A percentile compares a stretch with the other conserved stretches of the same genome.
Evolutionary conservation across 2,329 filamentous ascomycete genomes (phyloP).

Genomic region (Orbilia blumenaviensis): DNA sequence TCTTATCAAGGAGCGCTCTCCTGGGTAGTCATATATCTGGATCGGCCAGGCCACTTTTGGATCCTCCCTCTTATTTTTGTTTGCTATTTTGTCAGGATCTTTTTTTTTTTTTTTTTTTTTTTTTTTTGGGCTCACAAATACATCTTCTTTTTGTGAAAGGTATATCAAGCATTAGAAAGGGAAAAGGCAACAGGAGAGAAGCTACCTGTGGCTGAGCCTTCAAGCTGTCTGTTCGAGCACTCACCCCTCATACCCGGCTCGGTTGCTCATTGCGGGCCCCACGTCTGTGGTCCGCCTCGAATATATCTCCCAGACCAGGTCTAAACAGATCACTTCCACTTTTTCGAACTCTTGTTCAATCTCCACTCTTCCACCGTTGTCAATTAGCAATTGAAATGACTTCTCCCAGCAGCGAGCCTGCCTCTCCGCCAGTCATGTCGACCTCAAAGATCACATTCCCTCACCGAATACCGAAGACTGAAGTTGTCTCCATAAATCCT

Average conservation of each 20-base stretch:
- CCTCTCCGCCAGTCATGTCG: slow-evolving; percentile 28
- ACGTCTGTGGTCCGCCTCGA: background rate
- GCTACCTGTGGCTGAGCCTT: slow-evolving; percentile 22
- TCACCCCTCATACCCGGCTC: background rate
- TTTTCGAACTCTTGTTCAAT: background rate
- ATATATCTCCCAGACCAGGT: background rate
- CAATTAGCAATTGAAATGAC: slow-evolving; percentile 8
- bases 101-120: slow-evolving; percentile 20
- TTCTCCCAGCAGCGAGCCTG: slow-evolving; percentile 29
- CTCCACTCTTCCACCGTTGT: slow-evolving; percentile 19
- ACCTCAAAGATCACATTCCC: slow-evolving; percentile 34
- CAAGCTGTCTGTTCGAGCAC: slow-evolving; percentile 2
- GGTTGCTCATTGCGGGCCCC: slow-evolving; percentile 2
- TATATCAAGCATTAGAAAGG: slow-evolving; percentile 13
- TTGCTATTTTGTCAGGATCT: slow-evolving; percentile 18
- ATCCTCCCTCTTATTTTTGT: slow-evolving; percentile 31
- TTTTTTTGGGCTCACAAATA: background rate
- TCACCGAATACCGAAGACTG: slow-evolving; percentile 46
- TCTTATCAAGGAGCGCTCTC: slow-evolving; percentile 38
- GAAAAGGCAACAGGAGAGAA: background rate
- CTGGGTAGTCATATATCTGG: slow-evolving; percentile 22
- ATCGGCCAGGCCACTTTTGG: slow-evolving; percentile 9
- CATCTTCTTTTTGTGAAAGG: background rate
- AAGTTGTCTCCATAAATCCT: slow-evolving; percentile 51
- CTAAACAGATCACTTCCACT: background rate